Evolutionary conservation across 345 rosid species (phyloP), one percentile per base, ranked within the genome.

Genomic region (Draba incana): DNA sequence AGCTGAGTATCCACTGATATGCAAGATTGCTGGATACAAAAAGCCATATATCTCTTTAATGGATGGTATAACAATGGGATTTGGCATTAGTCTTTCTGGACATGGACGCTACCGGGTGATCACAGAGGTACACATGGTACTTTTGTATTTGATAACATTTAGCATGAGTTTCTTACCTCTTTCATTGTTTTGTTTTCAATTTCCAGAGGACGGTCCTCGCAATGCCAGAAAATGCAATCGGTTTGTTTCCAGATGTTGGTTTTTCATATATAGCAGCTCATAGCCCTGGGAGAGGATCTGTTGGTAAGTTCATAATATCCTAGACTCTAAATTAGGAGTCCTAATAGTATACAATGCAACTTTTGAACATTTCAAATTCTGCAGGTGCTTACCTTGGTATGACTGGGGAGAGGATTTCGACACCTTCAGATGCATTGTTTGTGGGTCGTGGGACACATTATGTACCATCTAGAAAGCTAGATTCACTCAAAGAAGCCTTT

Each of bases 51-150:
- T 90, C 69, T 83, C 90, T 52, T 71, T 93, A 52, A 93, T 93
- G 98, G 97, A 93, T 83, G 97, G 98, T 62, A 71, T 90, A 64
- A 88, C 97, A 16, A 93, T 90, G 97, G 97, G 98, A 24, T 93
- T 88, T 81, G 97, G 98, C 44, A 42, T 93, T 77, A 97, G 98
- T 66, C 80, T 93, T 48, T 90, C 97, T 60, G 96, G 96, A 61
- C 97, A 93, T 83, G 98, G 97, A n/a, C 79, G 81, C 76, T 88
- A 85, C 75, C 83, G 89, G 33, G 85, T 93, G 69, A 75, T 93
- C 49, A 93, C 98, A 48, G 98, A 93, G 92, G 98, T 93, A 49
- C 24, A 28, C 6, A 45, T 54, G 5, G 39, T 62, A 24, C 45
- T 62, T 52, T 24, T 51, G 31, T 12, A 47, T 8, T 51, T 41